Conservation (phyloP, 2,329 filamentous ascomycete genomes). For the Penicillium occitanis region DNA sequence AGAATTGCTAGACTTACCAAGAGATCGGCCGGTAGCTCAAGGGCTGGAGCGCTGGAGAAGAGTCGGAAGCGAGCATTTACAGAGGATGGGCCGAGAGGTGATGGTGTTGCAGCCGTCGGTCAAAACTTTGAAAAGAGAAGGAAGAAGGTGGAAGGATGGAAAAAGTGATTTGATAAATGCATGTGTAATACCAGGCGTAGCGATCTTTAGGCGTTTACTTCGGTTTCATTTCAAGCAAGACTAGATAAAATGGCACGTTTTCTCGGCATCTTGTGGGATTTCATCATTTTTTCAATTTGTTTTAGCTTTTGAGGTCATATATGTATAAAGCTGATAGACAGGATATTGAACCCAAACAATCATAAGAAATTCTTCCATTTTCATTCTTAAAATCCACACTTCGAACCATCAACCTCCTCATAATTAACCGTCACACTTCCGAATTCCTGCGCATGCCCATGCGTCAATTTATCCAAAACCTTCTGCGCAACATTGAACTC, state of each 20-base stretch:
- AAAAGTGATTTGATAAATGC: conserved; percentile 16
- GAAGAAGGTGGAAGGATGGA: conserved; percentile 45
- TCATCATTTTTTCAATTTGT: neutral
- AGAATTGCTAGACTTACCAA: conserved; percentile 80
- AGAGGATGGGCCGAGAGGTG: conserved; percentile 71
- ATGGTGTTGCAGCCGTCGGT: conserved; percentile 62
- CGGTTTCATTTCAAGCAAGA: neutral
- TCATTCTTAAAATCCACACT: conserved; percentile 16
- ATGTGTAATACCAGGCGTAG: neutral
- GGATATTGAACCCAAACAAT: neutral
- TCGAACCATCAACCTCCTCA: conserved; percentile 10
- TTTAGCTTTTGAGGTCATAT: neutral
- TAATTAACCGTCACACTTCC: conserved; percentile 18
- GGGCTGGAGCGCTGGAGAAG: conserved; percentile 66
- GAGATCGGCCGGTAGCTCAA: conserved; percentile 56
- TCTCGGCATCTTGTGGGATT: neutral
- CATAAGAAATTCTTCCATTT: too few species aligned
- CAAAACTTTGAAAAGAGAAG: conserved; percentile 53
- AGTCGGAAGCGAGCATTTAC: conserved; percentile 74
- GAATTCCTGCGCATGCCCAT: conserved; percentile 18
- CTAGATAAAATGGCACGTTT: neutral
- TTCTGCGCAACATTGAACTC: conserved; percentile 19
- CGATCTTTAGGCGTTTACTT: neutral
- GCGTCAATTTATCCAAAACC: conserved; percentile 17
- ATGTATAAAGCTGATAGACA: neutral